Conservation (phyloP, 345 rosid genomes). For the Gossypioides kirkii region DNA sequence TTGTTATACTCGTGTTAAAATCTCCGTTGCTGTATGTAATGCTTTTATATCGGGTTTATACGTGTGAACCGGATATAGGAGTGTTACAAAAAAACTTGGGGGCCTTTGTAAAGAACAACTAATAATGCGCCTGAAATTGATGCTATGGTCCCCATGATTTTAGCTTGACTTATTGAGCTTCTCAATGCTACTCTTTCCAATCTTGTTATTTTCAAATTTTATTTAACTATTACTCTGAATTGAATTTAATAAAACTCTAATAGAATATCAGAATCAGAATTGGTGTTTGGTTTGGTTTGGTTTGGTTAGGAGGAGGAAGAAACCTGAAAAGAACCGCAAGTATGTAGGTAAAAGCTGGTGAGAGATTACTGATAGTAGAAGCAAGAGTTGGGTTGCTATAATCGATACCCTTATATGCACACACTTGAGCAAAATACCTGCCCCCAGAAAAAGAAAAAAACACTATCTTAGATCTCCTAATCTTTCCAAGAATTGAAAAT, state of each 20-base stretch:
- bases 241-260: too few species aligned
- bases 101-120: constrained; percentile 33
- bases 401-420: constrained; percentile 22
- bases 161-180: constrained; percentile 21
- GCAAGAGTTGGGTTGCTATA: constrained; percentile 33
- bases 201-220: constrained; percentile 10
- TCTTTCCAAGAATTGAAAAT: background rate
- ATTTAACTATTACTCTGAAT: too few species aligned
- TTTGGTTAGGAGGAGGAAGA: background rate
- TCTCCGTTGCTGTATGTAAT: too few species aligned
- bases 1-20: too few species aligned
- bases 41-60: too few species aligned
- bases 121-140: constrained; percentile 33
- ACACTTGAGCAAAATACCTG: constrained; percentile 15
- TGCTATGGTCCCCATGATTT: constrained; percentile 27
- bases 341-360: constrained; percentile 28
- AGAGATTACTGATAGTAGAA: constrained; percentile 25
- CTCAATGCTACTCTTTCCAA: constrained; percentile 28
- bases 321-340: constrained; percentile 31
- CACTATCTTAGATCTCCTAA: background rate
- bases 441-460: background rate
- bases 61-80: too few species aligned
- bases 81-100: too few species aligned
- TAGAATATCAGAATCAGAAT: background rate
- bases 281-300: background rate